Evolutionary conservation across 2,329 filamentous ascomycete genomes (phyloP), one percentile per base, ranked within the genome.

Genomic region (Colletotrichum tropicicola): DNA sequence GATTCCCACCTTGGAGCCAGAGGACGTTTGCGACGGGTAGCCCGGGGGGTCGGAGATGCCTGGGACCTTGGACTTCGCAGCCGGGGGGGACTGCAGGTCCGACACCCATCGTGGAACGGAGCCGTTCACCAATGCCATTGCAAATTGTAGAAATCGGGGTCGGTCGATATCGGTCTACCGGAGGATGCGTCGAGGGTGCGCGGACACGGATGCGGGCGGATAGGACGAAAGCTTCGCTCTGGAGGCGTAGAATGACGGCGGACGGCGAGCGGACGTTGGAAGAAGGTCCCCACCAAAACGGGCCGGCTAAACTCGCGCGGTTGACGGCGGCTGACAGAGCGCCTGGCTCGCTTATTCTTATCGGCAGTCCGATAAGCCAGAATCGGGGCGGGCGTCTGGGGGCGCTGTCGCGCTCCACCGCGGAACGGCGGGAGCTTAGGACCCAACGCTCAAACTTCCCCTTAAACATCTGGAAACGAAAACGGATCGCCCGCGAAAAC

Each of bases 21-120:
- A 74, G 53, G 80, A 74, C 65, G 79, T 75, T 73, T 79, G 88
- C 75, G 77, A 79, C 28, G 89, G 89, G 82, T 90, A 98, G 74
- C 96, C 95, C 57, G 93, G 92, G 52, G 96, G 96, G 77, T 99
- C 94, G 63, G 91, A 85, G 70, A 98, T 89, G 75, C 85, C 86
- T 71, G 82, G 75, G 53, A 86, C 84, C 79, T 93, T 93, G 54
- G 89, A 78, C 76, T 88, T 92, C 53, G 87, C 75, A 23, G 87
- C 76, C 23, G 93, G 89, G 30, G 92, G 87, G 45, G 87, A 87
- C 74, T 90, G 90, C 70, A 98, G 86, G 73, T 97, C 90, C 69
- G 90, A 79, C 32, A 95, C 92, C 96, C 96, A 99, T 84, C 86
- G 83, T 32, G 94, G 94, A 81, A 84, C 41, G 23, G 75, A 56